These are phyloP conservation scores for Nymphaea colorata DNA, from an alignment of 164 flowering plant genomes.

Conservation along the genomic window DNA sequence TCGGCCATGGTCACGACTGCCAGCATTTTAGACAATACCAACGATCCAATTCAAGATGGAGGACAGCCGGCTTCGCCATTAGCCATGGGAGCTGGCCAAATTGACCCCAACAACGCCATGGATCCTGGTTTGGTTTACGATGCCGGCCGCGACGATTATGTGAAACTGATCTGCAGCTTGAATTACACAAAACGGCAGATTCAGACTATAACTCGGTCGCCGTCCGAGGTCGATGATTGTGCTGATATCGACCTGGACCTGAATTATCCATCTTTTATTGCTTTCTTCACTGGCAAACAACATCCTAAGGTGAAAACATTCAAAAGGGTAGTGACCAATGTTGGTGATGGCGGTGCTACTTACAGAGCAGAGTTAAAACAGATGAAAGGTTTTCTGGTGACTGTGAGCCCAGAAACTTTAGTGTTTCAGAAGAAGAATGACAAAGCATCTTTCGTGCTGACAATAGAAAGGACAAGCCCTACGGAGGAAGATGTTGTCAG, in stretches of 20 bases:
- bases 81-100: constrained; percentile 60
- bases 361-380: constrained; percentile 19
- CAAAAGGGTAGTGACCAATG: constrained; percentile 46
- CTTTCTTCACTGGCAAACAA: constrained; percentile 19
- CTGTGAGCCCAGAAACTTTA: constrained; percentile 35
- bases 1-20: constrained; percentile 76
- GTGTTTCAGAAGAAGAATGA: constrained; percentile 32
- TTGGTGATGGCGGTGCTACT: constrained; percentile 26
- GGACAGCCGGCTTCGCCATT: constrained; percentile 38
- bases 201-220: constrained; percentile 22
- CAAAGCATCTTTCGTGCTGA: constrained; percentile 24
- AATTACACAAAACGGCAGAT: constrained; percentile 39
- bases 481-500: constrained; percentile 12
- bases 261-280: constrained; percentile 68
- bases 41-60: constrained; percentile 23
- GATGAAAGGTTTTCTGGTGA: constrained; percentile 12
- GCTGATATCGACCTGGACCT: constrained; percentile 34
- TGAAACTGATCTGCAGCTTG: constrained; percentile 41
- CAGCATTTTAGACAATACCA: constrained; percentile 25
- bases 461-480: constrained; percentile 18
- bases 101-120: constrained; percentile 55
- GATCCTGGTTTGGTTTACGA: constrained; percentile 67
- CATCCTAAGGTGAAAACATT: constrained; percentile 21
- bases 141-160: constrained; percentile 25
- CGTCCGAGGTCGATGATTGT: constrained; percentile 13